Evolutionary conservation across 345 rosid genomes (phyloP).

Genomic region (Brassica juncea): DNA sequence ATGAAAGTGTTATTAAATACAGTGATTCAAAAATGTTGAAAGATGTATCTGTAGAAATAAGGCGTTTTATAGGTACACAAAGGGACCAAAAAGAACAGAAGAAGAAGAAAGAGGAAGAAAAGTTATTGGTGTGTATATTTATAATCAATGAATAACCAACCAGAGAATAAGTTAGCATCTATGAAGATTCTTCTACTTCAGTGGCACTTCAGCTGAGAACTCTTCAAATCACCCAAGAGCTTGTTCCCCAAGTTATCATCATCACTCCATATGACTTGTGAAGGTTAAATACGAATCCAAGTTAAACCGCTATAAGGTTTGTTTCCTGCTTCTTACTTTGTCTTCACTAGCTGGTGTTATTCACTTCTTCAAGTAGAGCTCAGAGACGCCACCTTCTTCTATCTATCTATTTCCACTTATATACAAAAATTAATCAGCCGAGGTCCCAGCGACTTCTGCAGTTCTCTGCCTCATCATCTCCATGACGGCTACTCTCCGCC

Average conservation of each 20-base stretch:
- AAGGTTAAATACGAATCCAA: not conserved
- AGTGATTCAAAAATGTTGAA: constrained; percentile 19
- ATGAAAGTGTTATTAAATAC: not conserved
- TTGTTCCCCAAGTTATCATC: constrained; percentile 25
- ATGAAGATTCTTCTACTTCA: constrained; percentile 13
- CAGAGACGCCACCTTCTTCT: not conserved
- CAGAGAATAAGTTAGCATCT: not conserved
- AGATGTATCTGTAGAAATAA: constrained; percentile 4
- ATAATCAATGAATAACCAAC: constrained; percentile 29
- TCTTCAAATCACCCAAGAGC: constrained; percentile 17
- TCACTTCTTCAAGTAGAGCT: not conserved
- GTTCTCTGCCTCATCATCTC: constrained; percentile 99
- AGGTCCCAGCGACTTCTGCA: constrained; percentile 91
- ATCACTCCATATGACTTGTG: not conserved
- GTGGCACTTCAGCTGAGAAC: constrained; percentile 1
- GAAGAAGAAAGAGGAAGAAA: not conserved
- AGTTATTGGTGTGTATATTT: not conserved
- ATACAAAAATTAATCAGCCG: constrained; percentile 51
- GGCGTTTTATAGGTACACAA: constrained; percentile 19
- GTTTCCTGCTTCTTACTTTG: not conserved
- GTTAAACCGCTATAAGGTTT: not conserved
- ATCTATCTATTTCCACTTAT: constrained; percentile 40
- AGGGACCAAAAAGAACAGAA: not conserved
- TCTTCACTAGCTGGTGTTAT: not conserved
- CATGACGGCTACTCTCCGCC: constrained; percentile 98